Base-by-base conservation (phyloP, 2,329 filamentous ascomycete genomes). In the Diaporthe sp. region DNA sequence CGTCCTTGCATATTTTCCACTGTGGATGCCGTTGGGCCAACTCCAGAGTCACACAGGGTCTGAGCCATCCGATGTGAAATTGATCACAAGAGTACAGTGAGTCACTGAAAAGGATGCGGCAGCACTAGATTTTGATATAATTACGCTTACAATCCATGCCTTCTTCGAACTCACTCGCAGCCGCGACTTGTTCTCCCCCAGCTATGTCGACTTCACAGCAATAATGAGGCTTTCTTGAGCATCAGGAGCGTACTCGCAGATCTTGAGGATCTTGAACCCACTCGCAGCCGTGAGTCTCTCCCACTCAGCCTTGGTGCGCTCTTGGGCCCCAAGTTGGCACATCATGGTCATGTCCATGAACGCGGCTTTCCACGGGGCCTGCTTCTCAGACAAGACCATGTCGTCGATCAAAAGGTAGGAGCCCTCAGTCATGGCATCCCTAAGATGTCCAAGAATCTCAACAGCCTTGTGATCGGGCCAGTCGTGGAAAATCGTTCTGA, bases 321-420 rank as follows among this genome's bases (percentile, higher is more conserved):
- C 60, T 3, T 63, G 60, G 20, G 60, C 60, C n/a, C 2, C 60
- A 44, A 63, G 60, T 39, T 63, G 60, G 60, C 60, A 44, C 60
- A 63, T 63, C 60, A 63, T 44, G 1, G 60, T 63, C n/a, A 44
- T 63, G 8, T 63, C 60, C 39, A 63, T 12, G 17, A 63, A 63
- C 8, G 60, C 53, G 53, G 53, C 60, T 63, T 63, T 63, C 60
- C 60, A 63, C n/a, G 60, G 60, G 9, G 60, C 60, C 39, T 63
- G 60, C 37, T 63, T 63, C 9, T 63, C 60, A 20, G 60, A 63
- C 39, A 63, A 63, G 60, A 63, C 60, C 13, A 8, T 63, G n/a
- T 63, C 60, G 10, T 63, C 60, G 28, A 63, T 63, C n/a, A 63
- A 28, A 5, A 44, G 60, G n/a, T 63, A 63, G 44, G 60, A 63